Conservation (phyloP, 2,329 filamentous ascomycete genomes). For the Orbilia oligospora region DNA sequence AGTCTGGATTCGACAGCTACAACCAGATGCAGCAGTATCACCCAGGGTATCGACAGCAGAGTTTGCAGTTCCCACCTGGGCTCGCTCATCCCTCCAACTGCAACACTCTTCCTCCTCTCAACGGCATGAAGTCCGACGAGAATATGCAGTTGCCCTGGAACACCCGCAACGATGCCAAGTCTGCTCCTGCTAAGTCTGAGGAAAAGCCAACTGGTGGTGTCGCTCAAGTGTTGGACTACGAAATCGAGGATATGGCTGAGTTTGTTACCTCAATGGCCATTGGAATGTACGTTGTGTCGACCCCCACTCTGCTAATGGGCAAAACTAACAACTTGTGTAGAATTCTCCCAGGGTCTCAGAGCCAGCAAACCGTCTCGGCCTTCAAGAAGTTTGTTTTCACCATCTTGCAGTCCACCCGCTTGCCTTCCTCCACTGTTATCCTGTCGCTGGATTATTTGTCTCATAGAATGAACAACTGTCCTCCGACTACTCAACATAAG, state of each 20-base stretch:
- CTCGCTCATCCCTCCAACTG: constrained; percentile 62
- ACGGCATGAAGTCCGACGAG: constrained; percentile 52
- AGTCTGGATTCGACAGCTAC: constrained; percentile 62
- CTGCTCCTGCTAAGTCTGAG: constrained; percentile 61
- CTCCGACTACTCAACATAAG: constrained; percentile 72
- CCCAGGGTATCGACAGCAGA: constrained; percentile 60
- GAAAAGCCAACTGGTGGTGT: constrained; percentile 77
- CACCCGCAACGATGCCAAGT: constrained; percentile 61
- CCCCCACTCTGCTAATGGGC: constrained; percentile 18
- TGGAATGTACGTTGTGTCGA: constrained; percentile 76
- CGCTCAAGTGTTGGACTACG: constrained; percentile 93
- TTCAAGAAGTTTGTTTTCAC: constrained; percentile 94
- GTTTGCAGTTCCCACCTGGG: constrained; percentile 62
- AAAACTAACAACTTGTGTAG: constrained; percentile 50
- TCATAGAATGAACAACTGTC: constrained; percentile 83
- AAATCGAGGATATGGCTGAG: constrained; percentile 95
- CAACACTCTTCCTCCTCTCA: constrained; percentile 55
- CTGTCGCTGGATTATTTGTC: constrained; percentile 91
- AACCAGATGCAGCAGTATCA: constrained; percentile 61
- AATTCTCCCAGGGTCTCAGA: constrained; percentile 72
- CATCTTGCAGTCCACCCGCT: constrained; percentile 88
- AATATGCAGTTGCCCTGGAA: constrained; percentile 60
- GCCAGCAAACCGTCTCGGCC: constrained; percentile 49
- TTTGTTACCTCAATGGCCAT: constrained; percentile 92
- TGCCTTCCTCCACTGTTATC: constrained; percentile 91